Percentiles rank a stretch among this genome's conserved stretches.
Evolutionary conservation across 108 stramenopile genomes (phyloP).

Genomic region (Skeletonema marinoi): DNA sequence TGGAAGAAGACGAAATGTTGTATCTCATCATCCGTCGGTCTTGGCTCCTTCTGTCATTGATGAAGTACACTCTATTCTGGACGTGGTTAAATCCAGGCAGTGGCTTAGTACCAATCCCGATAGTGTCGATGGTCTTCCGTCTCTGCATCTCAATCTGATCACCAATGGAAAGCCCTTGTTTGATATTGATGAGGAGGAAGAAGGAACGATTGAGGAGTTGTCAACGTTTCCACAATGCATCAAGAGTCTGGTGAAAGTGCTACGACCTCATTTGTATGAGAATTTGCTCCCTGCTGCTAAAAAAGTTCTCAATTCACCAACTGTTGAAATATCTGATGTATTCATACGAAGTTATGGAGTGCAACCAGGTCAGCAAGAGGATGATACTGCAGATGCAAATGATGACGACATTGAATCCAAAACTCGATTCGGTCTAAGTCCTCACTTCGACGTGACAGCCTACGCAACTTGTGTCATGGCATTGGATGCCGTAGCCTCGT

Average conservation of each 20-base stretch:
- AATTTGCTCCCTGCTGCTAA: constrained; percentile 50
- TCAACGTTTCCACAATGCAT: constrained; percentile 44
- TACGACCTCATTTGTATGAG: constrained; percentile 57
- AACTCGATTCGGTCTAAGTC: constrained; percentile 56
- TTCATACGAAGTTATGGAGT: constrained; percentile 75
- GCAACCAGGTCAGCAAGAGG: not conserved
- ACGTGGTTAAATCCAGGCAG: constrained; percentile 14
- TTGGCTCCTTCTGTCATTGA: constrained; percentile 13
- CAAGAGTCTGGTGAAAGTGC: constrained; percentile 39
- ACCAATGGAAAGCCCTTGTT: constrained; percentile 58
- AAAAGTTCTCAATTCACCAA: constrained; percentile 27
- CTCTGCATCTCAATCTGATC: constrained; percentile 74
- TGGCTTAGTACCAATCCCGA: constrained; percentile 78
- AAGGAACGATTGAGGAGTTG: not conserved
- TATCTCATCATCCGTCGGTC: constrained; percentile 15
- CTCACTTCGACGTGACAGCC: constrained; percentile 76
- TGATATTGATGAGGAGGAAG: not conserved
- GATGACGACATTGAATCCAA: constrained; percentile 1
- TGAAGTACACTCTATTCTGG: constrained; percentile 11
- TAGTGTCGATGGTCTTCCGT: constrained; percentile 73
- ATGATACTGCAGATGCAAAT: not conserved
- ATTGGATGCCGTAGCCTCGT: constrained; percentile 66
- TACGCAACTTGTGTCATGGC: constrained; percentile 68
- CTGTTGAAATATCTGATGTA: constrained; percentile 64
- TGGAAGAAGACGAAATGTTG: not conserved